Conservation (phyloP, 2,329 filamentous ascomycete species). For the Raffaelea arxii region DNA sequence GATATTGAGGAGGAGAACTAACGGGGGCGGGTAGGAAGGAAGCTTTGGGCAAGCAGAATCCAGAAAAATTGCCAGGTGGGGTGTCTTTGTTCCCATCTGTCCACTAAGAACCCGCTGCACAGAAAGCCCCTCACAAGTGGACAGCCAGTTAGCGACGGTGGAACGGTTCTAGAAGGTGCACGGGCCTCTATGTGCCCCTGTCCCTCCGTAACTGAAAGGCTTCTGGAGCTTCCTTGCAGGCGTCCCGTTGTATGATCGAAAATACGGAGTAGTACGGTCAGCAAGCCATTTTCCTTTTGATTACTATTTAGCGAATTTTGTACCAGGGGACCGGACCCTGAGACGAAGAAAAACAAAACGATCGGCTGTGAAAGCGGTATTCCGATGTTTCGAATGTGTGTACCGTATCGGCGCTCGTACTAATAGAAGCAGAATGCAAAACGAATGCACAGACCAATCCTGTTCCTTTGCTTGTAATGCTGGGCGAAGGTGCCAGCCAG, state of each 20-base stretch:
- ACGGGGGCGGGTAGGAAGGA: not conserved
- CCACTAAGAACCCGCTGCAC: not conserved
- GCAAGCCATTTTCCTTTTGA: not conserved
- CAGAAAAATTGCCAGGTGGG: constrained; percentile 7
- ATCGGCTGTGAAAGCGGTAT: too few species aligned
- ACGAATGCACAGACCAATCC: too few species aligned
- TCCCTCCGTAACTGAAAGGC: constrained; percentile 6
- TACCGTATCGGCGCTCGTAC: too few species aligned
- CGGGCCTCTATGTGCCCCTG: constrained; percentile 12
- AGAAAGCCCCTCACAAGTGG: constrained; percentile 12
- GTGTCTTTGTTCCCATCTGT: constrained; percentile 5
- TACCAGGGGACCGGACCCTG: too few species aligned
- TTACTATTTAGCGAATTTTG: not conserved
- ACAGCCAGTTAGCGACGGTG: constrained; percentile 10
- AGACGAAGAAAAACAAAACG: too few species aligned
- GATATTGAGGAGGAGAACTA: too few species aligned
- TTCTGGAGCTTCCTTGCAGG: constrained; percentile 16
- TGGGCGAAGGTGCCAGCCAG: too few species aligned
- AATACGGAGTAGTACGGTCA: not conserved
- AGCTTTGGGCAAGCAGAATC: constrained; percentile 9
- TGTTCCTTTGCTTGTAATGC: too few species aligned
- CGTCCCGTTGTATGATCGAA: not conserved
- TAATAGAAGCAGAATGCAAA: too few species aligned
- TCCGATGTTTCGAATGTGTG: too few species aligned
- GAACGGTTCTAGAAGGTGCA: constrained; percentile 18